Percentiles rank a stretch among this genome's conserved stretches.
These are phyloP conservation scores for Kwoniella sp. DNA, from an alignment of 768 basidiomycete species.

Conservation along the genomic window DNA sequence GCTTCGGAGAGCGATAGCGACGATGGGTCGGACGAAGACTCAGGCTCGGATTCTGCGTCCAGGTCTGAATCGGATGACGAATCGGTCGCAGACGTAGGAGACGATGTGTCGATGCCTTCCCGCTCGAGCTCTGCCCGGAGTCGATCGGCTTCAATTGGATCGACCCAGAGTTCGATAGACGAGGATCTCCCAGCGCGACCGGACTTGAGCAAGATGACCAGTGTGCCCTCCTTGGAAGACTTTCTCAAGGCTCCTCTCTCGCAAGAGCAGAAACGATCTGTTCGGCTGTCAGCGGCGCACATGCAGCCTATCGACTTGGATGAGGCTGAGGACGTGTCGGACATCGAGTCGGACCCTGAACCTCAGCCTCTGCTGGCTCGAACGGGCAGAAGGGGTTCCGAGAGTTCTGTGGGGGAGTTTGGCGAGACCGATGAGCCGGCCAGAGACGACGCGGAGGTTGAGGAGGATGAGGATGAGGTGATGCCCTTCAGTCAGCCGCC, in stretches of 20 bases:
- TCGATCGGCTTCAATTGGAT: neutral
- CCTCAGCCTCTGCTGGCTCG: neutral
- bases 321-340: slow-evolving; percentile 13
- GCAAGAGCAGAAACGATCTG: slow-evolving; percentile 11
- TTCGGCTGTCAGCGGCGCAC: slow-evolving; percentile 19
- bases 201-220: slow-evolving; percentile 1
- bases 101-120: too few relatives aligned
- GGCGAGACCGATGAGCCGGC: slow-evolving; percentile 3
- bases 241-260: slow-evolving; percentile 25
- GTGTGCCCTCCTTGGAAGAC: slow-evolving; percentile 8
- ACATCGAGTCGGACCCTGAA: slow-evolving; percentile 5
- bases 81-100: neutral
- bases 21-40: too few relatives aligned
- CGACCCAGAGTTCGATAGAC: too few relatives aligned
- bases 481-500: slow-evolving; percentile 10
- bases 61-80: slow-evolving; percentile 6
- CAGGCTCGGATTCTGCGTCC: slow-evolving; percentile 1
- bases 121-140: too few relatives aligned
- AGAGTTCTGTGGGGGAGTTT: slow-evolving; percentile 34
- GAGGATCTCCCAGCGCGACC: too few relatives aligned
- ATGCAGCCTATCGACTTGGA: slow-evolving; percentile 19
- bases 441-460: slow-evolving; percentile 26
- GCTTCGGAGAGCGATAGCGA: slow-evolving; percentile 24
- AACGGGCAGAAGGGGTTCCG: slow-evolving; percentile 9
- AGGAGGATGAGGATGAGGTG: slow-evolving; percentile 37